Base-by-base conservation (phyloP, 495 filamentous ascomycete genomes). In the Aspergillus steynii region DNA sequence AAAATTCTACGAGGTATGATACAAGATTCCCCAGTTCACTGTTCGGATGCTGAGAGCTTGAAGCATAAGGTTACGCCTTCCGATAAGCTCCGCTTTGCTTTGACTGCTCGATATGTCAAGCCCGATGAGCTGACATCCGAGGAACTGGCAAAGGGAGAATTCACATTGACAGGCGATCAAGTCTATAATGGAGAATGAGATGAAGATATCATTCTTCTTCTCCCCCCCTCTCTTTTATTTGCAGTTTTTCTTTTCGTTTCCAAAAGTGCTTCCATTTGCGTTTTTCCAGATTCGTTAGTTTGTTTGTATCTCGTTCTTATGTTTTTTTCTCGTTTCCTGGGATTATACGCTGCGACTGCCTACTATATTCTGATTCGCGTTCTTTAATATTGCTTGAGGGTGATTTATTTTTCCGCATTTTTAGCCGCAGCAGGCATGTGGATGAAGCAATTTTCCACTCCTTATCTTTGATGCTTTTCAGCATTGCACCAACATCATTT, bases 1-100 rank as follows among this genome's bases (percentile, higher is more conserved):
- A 66, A 82, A 83, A 62, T 80, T 82, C 32, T 94, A 86, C 61
- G 90, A 93, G 72, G 89, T 88, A 68, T 54, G 80, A n/a, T 15
- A 25, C n/a, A 46, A 32, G 27, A 50, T 20, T 29, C 9, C n/a
- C 27, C 29, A 2, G 12, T n/a, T 53, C 25, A 28, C 0, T 32
- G 12, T 32, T 31, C 12, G 63, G 53, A 51, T 53, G 32, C 63
- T 75, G 53, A 75, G 37, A 55, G 20, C n/a, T 20, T 45, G 14
- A 53, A 91, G 89, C 90, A 93, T 66, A 67, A 74, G 0, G 88
- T 93, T 6, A 68, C 68, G 0, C 84, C 87, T 0, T 53, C 70
- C 1, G 85, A 85, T 0, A 80, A 75, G 25, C 72, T 91, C 6
- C 83, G 90, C 0, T 93, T 88, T 71, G 90, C 89, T 0, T 64